Evolutionary conservation across 768 basidiomycete species (phyloP), one percentile per base, ranked within the genome.

Genomic region (Podaxis sp.): DNA sequence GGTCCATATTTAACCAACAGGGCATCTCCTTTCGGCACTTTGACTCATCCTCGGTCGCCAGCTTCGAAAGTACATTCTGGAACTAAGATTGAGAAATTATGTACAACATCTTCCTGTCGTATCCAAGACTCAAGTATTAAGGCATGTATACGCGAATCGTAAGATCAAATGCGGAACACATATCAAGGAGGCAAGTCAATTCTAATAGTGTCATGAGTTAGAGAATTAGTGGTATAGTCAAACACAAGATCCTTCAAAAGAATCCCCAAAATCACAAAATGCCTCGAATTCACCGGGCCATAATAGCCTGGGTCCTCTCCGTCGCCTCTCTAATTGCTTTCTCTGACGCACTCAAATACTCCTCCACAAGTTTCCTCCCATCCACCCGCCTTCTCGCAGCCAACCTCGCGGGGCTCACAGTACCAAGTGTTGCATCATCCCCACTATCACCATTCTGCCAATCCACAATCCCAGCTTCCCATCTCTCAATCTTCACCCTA

Each of bases 291-390:
- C 78, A 89, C 62, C 85, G 83, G 12, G 90, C 89, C 87, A 93
- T 90, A 63, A 94, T 94, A 40, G 89, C 87, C 70, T 87, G 85
- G 1, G 91, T 91, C 77, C 90, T 93, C 63, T 78, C 67, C 47
- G 84, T 86, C 36, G 92, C 93, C 52, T 93, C 91, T 43, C 77
- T 80, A 40, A 94, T 74, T 25, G 88, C 90, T 58, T 74, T 78
- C 71, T 90, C 87, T 68, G 94, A 94, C 24, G 89, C 92, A 54
- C 76, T 80, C 66, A 94, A 70, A 68, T 94, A 90, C 69, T 92
- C 92, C 67, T 87, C 77, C n/a, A 92, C 92, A 56, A 93, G 73
- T 68, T 76, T 79, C 59, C 91, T 78, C 49, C 90, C 91, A 64
- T 93, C 89, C 41, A 87, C 72, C 67, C 87, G 76, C 67, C 79